These are phyloP conservation scores for Colletotrichum sp. DNA, from an alignment of 2,329 filamentous ascomycete species.

Conservation along the genomic window DNA sequence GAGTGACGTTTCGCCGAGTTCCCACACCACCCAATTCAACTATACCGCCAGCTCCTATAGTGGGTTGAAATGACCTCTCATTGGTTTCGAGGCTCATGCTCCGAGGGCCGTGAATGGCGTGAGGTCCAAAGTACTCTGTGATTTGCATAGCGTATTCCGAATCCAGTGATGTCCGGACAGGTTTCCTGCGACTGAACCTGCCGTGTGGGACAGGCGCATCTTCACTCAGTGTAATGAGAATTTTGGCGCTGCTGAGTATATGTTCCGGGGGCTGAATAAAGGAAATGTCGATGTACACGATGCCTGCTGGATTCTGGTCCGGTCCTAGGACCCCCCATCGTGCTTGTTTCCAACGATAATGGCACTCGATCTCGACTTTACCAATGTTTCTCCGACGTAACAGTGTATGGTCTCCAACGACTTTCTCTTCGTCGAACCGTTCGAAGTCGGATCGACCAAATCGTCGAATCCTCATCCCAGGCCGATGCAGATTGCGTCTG, in stretches of 20 bases:
- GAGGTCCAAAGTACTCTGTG: not conserved
- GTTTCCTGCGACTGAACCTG: fast-evolving
- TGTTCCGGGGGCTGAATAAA: not conserved
- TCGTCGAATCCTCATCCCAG: not conserved
- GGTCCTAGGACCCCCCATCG: not conserved
- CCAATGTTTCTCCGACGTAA: not conserved
- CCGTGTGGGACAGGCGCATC: fast-evolving
- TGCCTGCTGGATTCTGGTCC: not conserved
- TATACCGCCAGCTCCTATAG: not conserved
- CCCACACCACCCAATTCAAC: fast-evolving
- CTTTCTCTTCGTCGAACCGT: not conserved
- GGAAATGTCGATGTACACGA: not conserved
- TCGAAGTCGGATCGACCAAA: not conserved
- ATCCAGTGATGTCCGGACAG: not conserved
- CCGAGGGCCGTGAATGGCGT: not conserved
- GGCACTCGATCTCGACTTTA: not conserved
- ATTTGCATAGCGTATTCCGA: not conserved
- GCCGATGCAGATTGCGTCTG: not conserved
- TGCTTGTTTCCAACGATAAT: not conserved
- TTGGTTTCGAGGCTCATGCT: not conserved
- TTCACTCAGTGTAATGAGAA: not conserved
- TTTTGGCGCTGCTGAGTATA: not conserved
- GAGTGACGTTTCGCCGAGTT: not conserved
- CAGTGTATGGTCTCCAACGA: not conserved
- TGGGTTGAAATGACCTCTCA: not conserved